Percentiles rank a stretch among this genome's conserved stretches.
phyloP scores from a whole-genome alignment of 805 yeast species.

The Grigorovia humatica region DNA sequence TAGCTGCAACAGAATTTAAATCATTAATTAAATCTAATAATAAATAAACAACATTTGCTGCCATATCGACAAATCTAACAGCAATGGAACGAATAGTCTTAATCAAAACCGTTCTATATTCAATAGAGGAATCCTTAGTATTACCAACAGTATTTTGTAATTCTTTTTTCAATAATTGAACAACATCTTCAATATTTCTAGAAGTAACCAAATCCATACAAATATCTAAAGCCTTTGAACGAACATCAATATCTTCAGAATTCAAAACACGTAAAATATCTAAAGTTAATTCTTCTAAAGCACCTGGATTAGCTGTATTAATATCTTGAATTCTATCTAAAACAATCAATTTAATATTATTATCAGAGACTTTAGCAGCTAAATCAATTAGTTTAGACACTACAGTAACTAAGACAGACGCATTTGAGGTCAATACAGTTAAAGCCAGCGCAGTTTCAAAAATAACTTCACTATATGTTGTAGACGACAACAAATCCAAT shows the following conservation, averaged over 20 bases:
- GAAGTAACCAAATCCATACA: slow-evolving; percentile 71
- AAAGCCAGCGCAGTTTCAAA: slow-evolving; percentile 88
- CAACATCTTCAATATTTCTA: slow-evolving; percentile 89
- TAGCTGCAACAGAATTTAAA: slow-evolving; percentile 73
- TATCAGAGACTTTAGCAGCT: slow-evolving; percentile 88
- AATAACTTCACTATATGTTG: slow-evolving; percentile 51
- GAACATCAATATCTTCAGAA: slow-evolving; percentile 86
- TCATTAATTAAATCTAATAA: slow-evolving; percentile 80
- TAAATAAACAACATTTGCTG: slow-evolving; percentile 80
- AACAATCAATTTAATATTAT: slow-evolving; percentile 87
- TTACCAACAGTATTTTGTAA: slow-evolving; percentile 58
- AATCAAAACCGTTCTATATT: slow-evolving; percentile 81
- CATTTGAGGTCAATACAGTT: slow-evolving; percentile 49
- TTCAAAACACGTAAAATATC: slow-evolving; percentile 79
- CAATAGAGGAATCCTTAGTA: slow-evolving; percentile 66
- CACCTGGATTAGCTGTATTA: slow-evolving; percentile 65
- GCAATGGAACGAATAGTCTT: slow-evolving; percentile 86
- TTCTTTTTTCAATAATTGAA: slow-evolving; percentile 86
- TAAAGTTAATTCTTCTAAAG: slow-evolving; percentile 70
- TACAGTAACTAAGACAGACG: slow-evolving; percentile 61
- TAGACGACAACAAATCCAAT: slow-evolving; percentile 58
- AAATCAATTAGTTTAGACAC: slow-evolving; percentile 80
- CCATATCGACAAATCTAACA: slow-evolving; percentile 78
- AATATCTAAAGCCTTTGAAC: slow-evolving; percentile 76
- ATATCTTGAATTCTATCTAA: slow-evolving; percentile 75